Base-by-base conservation (phyloP, 768 basidiomycete genomes). In the Lactarius quietus region DNA sequence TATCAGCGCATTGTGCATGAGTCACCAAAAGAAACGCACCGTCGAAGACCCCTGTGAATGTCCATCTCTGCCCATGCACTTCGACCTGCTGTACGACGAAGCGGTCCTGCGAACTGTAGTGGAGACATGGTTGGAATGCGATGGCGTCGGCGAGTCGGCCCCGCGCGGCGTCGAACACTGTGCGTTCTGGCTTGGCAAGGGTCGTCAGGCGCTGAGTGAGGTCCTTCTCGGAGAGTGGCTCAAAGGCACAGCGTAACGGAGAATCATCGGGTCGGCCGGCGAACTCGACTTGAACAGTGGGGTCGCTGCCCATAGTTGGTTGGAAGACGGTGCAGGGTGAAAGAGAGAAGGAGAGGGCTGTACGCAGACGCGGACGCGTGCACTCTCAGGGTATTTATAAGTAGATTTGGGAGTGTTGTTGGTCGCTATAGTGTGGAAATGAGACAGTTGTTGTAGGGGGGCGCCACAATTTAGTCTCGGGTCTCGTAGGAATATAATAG, bases 11-110 rank as follows among this genome's bases (percentile, higher is more conserved):
- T n/a, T 8, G 20, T 28, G 39, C 38, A 14, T 0, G 14, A 39
- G 57, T 54, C 48, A 15, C 8, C 38, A 64, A 54, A 20, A 43
- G 38, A 26, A 26, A 64, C 74, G 55, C 62, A 79, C 81, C 81
- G 68, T 82, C 82, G 57, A 82, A 82, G 38, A 83, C 76, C 12
- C 76, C 82, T 17, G 77, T 78, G 68, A 80, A 81, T 6, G 73
- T 73, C 81, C 82, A 83, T 15, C 62, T 69, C 28, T 75, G 76
- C 10, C 76, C 79, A 10, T 72, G 72, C 15, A 83, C 59, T 59
- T 73, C 66, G 78, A 81, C 77, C 62, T 81, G 73, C 62, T 78
- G 77, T 23, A 77, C 64, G 53, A 70, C 73, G 67, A 76, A 75
- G 20, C 82, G 77, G 69, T 83, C 81, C 65, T 82, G 82, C 54